Conservation (phyloP, 2,329 filamentous ascomycete species). For the Cylindrodendrum hubeiense region DNA sequence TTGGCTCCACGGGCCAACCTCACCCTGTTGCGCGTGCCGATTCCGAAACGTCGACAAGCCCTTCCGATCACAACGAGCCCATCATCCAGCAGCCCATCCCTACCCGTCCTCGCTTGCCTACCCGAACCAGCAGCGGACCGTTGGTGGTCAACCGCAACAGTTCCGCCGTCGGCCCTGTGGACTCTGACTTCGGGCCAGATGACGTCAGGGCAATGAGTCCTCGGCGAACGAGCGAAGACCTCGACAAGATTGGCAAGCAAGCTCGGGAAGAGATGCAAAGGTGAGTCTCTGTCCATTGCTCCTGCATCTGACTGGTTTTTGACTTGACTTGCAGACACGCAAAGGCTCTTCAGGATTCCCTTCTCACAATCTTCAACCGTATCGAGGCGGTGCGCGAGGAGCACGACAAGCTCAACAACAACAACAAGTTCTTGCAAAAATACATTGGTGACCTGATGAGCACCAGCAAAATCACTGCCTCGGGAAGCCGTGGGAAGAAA, state of each 20-base stretch:
- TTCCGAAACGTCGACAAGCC: constrained; percentile 49
- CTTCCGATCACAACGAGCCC: constrained; percentile 52
- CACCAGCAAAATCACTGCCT: constrained; percentile 78
- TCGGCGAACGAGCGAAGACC: constrained; percentile 87
- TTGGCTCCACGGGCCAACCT: constrained; percentile 40
- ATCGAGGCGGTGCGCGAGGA: constrained; percentile 95
- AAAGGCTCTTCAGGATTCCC: constrained; percentile 87
- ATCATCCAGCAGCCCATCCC: constrained; percentile 65
- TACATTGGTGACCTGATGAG: constrained; percentile 98
- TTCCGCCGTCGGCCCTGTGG: constrained; percentile 77
- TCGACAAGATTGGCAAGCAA: constrained; percentile 87
- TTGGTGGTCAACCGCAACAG: constrained; percentile 85
- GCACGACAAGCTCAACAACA: constrained; percentile 95
- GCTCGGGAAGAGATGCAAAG: constrained; percentile 75
- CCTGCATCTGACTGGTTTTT: constrained; percentile 24
- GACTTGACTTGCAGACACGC: constrained; percentile 75
- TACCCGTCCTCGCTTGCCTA: constrained; percentile 75
- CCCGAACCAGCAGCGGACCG: constrained; percentile 83
- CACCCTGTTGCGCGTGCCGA: constrained; percentile 55
- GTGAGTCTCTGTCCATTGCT: constrained; percentile 52
- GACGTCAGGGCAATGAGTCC: constrained; percentile 97
- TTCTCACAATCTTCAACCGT: constrained; percentile 89
- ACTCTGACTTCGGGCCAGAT: constrained; percentile 83
- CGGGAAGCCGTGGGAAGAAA: constrained; percentile 66
- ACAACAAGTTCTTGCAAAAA: constrained; percentile 97